phyloP scores from a whole-genome alignment of 139 green algal genomes.

The Coelastrella sp. region DNA sequence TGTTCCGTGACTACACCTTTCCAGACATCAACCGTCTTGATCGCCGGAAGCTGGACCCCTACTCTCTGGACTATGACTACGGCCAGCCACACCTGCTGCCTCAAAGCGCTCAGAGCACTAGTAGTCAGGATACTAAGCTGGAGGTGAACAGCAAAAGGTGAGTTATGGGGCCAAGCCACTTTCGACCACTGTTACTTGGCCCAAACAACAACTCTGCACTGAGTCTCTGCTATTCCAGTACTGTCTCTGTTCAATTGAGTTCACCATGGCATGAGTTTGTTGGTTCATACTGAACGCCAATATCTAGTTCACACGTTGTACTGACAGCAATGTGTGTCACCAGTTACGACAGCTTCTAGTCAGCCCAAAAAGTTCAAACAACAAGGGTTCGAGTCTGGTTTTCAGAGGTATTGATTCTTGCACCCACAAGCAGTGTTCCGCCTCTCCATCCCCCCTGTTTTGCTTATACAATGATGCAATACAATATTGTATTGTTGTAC shows the following conservation, averaged over 20 bases:
- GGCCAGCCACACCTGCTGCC: neutral
- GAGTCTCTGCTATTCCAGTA: neutral
- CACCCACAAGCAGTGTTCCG: too few species aligned
- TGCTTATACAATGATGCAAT: neutral
- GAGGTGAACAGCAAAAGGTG: neutral
- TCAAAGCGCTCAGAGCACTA: neutral
- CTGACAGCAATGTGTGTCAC: too few species aligned
- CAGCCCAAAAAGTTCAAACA: too few species aligned
- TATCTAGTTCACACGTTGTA: too few species aligned
- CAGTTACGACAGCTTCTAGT: too few species aligned
- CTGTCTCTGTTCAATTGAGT: too few species aligned
- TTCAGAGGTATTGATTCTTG: too few species aligned
- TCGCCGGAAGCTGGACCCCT: neutral
- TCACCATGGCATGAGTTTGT: too few species aligned
- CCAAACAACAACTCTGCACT: neutral
- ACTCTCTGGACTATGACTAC: constrained; percentile 27
- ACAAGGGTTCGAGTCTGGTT: too few species aligned
- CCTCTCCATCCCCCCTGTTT: too few species aligned
- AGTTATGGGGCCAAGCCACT: too few species aligned
- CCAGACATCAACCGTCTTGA: neutral
- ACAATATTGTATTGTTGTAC: neutral
- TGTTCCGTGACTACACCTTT: neutral
- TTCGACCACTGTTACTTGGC: neutral
- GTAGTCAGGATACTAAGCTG: neutral
- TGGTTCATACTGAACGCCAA: too few species aligned